Percentiles rank a stretch among this genome's conserved stretches.
These are phyloP conservation scores for Botryotinia globosa DNA, from an alignment of 2,329 filamentous ascomycete species.

Conservation along the genomic window DNA sequence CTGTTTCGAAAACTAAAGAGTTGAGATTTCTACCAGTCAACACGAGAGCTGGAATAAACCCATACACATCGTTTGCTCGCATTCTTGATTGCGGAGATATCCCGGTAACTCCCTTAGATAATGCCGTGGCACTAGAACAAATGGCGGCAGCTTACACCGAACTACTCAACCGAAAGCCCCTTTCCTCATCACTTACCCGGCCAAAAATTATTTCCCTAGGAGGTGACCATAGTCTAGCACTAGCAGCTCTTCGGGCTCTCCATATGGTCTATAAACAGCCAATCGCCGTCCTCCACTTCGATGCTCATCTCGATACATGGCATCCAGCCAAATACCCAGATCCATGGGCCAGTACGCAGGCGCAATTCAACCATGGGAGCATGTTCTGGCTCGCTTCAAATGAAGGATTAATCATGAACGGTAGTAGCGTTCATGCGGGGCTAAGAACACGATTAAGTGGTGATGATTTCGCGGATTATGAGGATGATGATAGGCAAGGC, in stretches of 20 bases:
- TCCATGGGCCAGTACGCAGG: constrained; percentile 68
- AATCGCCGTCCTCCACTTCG: constrained; percentile 72
- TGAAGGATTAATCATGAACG: constrained; percentile 75
- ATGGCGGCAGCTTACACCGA: constrained; percentile 55
- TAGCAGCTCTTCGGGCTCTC: constrained; percentile 67
- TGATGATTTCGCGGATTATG: constrained; percentile 63
- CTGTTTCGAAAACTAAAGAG: not conserved
- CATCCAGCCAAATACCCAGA: constrained; percentile 66
- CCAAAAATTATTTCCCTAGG: constrained; percentile 61
- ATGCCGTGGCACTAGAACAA: constrained; percentile 73
- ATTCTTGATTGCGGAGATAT: constrained; percentile 91
- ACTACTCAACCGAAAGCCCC: constrained; percentile 31
- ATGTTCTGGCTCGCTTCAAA: constrained; percentile 89
- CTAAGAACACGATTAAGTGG: constrained; percentile 73
- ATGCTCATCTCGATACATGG: constrained; percentile 47
- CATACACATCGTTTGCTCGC: constrained; percentile 73
- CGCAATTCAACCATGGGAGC: constrained; percentile 80
- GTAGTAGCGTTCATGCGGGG: constrained; percentile 76
- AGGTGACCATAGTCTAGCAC: constrained; percentile 69
- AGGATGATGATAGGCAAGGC: constrained; percentile 70
- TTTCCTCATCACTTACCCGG: constrained; percentile 30
- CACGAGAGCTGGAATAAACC: constrained; percentile 76
- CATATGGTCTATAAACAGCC: constrained; percentile 59
- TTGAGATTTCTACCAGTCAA: constrained; percentile 52
- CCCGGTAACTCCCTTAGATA: constrained; percentile 82